Conservation (phyloP, 2,329 filamentous ascomycete genomes). For the Exophiala sideris region DNA sequence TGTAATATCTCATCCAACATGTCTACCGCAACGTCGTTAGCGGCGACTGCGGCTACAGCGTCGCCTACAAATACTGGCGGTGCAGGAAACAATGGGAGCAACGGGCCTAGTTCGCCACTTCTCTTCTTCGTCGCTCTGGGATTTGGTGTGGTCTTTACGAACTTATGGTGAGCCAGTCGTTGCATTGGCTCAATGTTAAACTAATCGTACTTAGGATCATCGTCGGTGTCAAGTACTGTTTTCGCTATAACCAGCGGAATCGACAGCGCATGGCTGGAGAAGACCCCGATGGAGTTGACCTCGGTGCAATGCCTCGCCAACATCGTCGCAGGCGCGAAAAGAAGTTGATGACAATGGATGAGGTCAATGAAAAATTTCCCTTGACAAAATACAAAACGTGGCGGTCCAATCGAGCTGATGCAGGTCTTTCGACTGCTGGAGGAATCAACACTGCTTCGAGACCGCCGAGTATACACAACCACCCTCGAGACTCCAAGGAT, state of each 20-base stretch:
- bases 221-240: conserved; percentile 98
- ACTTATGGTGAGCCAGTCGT: conserved; percentile 72
- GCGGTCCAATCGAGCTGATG: conserved; percentile 76
- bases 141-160: conserved; percentile 97
- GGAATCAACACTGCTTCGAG: conserved; percentile 64
- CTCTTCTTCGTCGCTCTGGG: conserved; percentile 94
- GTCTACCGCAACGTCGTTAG: conserved; percentile 11
- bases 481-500: conserved; percentile 20
- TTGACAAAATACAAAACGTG: conserved; percentile 95
- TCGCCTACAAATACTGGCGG: conserved; percentile 26
- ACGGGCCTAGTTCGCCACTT: conserved; percentile 65
- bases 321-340: conserved; percentile 89
- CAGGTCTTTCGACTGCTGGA: conserved; percentile 78
- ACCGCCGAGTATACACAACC: conserved; percentile 67
- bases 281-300: conserved; percentile 82
- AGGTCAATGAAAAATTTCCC: conserved; percentile 96
- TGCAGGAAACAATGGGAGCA: conserved; percentile 36
- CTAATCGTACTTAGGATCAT: conserved; percentile 71
- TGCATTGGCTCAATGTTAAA: neutral
- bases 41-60: conserved; percentile 8
- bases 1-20: conserved; percentile 18
- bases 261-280: conserved; percentile 72
- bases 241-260: conserved; percentile 94
- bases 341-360: conserved; percentile 98
- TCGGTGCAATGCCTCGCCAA: conserved; percentile 78